phyloP scores from a whole-genome alignment of 306 rosid species.

The Cicer arietinum region DNA sequence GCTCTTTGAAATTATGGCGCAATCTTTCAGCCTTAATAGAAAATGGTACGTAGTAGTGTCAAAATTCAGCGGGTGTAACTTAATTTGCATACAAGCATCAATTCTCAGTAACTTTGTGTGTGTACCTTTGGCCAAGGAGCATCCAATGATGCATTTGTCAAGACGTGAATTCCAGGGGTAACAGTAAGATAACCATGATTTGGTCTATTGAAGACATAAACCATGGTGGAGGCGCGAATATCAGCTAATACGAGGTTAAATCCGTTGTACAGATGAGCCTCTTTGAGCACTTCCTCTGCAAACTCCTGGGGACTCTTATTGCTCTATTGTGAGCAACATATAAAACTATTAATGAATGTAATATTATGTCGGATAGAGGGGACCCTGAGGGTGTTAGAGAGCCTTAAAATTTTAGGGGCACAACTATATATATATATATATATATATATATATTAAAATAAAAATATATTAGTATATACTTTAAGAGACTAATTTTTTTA shows the following conservation, averaged over 20 bases:
- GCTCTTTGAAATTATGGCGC: slow-evolving; percentile 59
- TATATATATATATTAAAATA: not conserved
- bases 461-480: not conserved
- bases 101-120: not conserved
- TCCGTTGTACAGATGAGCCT: slow-evolving; percentile 72
- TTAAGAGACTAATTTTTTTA: no score
- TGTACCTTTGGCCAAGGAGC: slow-evolving; percentile 91
- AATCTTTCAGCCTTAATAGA: slow-evolving; percentile 68
- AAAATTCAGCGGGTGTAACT: not conserved
- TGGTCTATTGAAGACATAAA: slow-evolving; percentile 79
- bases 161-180: slow-evolving; percentile 83
- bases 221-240: slow-evolving; percentile 62
- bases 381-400: no score
- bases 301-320: slow-evolving; percentile 64
- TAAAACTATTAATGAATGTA: not conserved
- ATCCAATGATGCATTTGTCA: slow-evolving; percentile 76
- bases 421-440: no score
- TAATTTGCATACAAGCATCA: slow-evolving; percentile 2
- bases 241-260: slow-evolving; percentile 77
- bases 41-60: not conserved
- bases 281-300: slow-evolving; percentile 64
- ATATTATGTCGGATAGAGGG: not conserved
- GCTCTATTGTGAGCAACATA: slow-evolving; percentile 55
- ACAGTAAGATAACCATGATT: slow-evolving; percentile 44
- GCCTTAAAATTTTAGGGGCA: no score